phyloP scores from a whole-genome alignment of 2,329 filamentous ascomycete species.

The Fusarium virguliforme region DNA sequence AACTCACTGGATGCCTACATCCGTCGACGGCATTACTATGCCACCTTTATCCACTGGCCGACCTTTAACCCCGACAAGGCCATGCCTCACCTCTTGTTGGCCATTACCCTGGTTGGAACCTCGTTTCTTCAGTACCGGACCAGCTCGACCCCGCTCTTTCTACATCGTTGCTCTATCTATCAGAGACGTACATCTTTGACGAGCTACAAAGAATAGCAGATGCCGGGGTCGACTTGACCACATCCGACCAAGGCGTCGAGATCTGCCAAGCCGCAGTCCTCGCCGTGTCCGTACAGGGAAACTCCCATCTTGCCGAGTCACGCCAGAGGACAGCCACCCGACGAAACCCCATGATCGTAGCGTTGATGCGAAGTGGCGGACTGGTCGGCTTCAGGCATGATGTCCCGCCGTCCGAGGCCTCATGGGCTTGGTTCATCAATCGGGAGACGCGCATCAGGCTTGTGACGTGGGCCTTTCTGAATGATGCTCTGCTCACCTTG shows the following conservation, averaged over 20 bases:
- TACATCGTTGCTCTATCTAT: conserved; percentile 8
- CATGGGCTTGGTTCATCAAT: conserved; percentile 29
- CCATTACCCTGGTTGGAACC: conserved; percentile 20
- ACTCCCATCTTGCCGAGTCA: conserved; percentile 17
- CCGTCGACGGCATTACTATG: conserved; percentile 31
- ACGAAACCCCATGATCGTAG: conserved; percentile 24
- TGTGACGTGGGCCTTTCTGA: conserved; percentile 32
- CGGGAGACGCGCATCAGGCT: conserved; percentile 41
- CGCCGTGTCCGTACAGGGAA: conserved; percentile 23
- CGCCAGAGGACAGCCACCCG: conserved; percentile 25
- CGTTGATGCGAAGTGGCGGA: conserved; percentile 11
- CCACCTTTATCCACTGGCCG: conserved; percentile 34
- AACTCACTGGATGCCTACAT: conserved; percentile 15
- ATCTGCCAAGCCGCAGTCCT: conserved; percentile 34
- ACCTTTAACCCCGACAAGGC: conserved; percentile 34
- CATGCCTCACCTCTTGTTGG: conserved; percentile 26
- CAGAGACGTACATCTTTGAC: conserved; percentile 37
- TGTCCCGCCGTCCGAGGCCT: rapidly evolving
- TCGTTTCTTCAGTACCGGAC: conserved; percentile 5
- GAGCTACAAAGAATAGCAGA: conserved; percentile 11
- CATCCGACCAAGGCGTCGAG: conserved; percentile 20
- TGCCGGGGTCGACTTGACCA: background rate
- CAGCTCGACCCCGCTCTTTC: background rate
- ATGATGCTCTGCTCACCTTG: conserved; percentile 22
- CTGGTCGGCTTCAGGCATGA: conserved; percentile 17